phyloP scores from a whole-genome alignment of 106 monocot species.

The Triglochin maritima region DNA sequence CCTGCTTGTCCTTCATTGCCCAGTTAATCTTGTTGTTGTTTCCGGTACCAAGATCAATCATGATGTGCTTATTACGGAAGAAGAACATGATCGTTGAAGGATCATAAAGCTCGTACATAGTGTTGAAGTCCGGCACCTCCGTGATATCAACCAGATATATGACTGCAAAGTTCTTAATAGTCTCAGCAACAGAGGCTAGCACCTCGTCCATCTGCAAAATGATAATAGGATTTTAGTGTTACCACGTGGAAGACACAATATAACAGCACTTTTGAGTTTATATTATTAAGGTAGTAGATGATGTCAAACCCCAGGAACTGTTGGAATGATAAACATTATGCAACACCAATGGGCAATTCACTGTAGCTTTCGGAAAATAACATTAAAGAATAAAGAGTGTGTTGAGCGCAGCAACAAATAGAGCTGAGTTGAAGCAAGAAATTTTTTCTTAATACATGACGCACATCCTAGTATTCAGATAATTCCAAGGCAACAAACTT shows the following conservation, averaged over 20 bases:
- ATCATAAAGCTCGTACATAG: slow-evolving; percentile 69
- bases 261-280: background rate
- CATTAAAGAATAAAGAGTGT: too few species aligned
- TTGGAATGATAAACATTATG: too few species aligned
- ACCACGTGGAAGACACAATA: background rate
- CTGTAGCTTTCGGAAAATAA: too few species aligned
- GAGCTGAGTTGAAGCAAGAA: too few species aligned
- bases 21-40: slow-evolving; percentile 94
- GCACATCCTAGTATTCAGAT: too few species aligned
- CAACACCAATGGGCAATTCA: too few species aligned
- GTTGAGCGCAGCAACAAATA: too few species aligned
- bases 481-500: too few species aligned
- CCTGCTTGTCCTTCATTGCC: slow-evolving; percentile 80
- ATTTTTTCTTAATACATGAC: too few species aligned
- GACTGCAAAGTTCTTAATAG: slow-evolving; percentile 74
- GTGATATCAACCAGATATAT: slow-evolving; percentile 73
- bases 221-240: background rate
- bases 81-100: slow-evolving; percentile 80
- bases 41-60: slow-evolving; percentile 80
- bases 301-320: too few species aligned
- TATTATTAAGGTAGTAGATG: too few species aligned
- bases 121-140: slow-evolving; percentile 72
- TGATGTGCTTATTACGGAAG: slow-evolving; percentile 81
- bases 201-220: slow-evolving; percentile 67
- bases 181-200: slow-evolving; percentile 60